Conservation (phyloP, 1,139 yeast species). For the Candida glucosophila region DNA sequence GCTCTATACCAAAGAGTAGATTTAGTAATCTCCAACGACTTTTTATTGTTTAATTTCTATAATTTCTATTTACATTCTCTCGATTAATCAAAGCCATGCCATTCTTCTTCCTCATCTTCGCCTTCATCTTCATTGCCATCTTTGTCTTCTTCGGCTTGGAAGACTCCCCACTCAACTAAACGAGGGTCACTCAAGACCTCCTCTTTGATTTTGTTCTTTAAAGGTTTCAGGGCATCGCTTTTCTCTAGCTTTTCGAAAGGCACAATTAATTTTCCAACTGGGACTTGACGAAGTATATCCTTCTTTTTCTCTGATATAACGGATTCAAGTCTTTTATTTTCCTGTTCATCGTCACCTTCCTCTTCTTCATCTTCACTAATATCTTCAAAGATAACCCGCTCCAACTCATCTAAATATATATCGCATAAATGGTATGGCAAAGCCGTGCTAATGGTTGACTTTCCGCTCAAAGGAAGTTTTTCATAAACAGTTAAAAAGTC, state of each 20-base stretch:
- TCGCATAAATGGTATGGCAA: conserved; percentile 82
- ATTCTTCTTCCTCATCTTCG: conserved; percentile 12
- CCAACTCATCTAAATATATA: conserved; percentile 78
- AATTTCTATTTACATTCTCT: conserved; percentile 3
- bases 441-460: conserved; percentile 57
- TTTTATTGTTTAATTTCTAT: neutral
- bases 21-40: no score
- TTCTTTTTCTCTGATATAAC: conserved; percentile 16
- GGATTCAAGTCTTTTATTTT: conserved; percentile 11
- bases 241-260: conserved; percentile 51
- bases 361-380: conserved; percentile 26
- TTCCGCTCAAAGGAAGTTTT: conserved; percentile 47
- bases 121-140: conserved; percentile 11
- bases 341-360: conserved; percentile 32
- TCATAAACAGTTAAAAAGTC: conserved; percentile 37
- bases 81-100: conserved; percentile 24
- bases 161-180: conserved; percentile 63
- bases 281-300: conserved; percentile 39
- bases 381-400: conserved; percentile 47
- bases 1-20: no score
- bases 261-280: conserved; percentile 45
- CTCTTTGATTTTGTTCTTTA: conserved; percentile 55
- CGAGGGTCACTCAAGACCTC: conserved; percentile 63
- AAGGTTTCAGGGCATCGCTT: conserved; percentile 48
- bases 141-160: no score